A percentile compares a stretch with the other conserved stretches of the same genome.
Evolutionary conservation across 208 protist genomes (phyloP).

Genomic region (Trypanosoma scelopori): DNA sequence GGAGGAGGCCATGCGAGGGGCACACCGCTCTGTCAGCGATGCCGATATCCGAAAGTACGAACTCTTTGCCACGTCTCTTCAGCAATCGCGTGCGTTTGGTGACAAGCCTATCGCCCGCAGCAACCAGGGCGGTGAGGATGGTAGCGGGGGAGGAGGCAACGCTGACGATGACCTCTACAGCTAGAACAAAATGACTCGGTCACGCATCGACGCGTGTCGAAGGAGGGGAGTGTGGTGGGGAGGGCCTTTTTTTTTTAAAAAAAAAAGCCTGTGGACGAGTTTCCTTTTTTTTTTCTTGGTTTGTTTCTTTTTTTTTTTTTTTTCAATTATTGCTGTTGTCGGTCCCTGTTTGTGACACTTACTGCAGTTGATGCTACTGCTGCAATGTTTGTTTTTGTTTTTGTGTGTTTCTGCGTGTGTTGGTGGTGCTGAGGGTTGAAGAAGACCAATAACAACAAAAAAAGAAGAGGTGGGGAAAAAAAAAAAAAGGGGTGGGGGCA

Average conservation of each 20-base stretch:
- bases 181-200: constrained; percentile 10
- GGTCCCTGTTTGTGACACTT: too few species aligned
- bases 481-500: constrained; percentile 3
- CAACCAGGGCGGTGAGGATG: constrained; percentile 1
- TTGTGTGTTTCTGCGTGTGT: background rate
- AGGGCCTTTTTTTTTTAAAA: too few species aligned
- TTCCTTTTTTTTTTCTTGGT: background rate
- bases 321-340: background rate
- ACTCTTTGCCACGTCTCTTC: constrained; percentile 88
- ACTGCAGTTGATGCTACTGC: too few species aligned
- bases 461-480: background rate
- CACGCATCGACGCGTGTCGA: background rate
- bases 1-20: constrained; percentile 88
- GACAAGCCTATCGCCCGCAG: constrained; percentile 21
- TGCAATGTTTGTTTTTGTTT: background rate
- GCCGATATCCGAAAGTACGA: constrained; percentile 93
- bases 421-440: background rate
- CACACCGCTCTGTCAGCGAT: constrained; percentile 91
- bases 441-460: constrained; percentile 42
- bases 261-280: background rate
- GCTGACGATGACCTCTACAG: constrained; percentile 36
- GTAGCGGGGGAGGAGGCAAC: constrained; percentile 10
- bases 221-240: background rate
- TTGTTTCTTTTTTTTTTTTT: background rate
- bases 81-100: constrained; percentile 75